Evolutionary conservation across 257 asterid species (phyloP), one percentile per base, ranked within the genome.

Genomic region (Verbena officinalis): DNA sequence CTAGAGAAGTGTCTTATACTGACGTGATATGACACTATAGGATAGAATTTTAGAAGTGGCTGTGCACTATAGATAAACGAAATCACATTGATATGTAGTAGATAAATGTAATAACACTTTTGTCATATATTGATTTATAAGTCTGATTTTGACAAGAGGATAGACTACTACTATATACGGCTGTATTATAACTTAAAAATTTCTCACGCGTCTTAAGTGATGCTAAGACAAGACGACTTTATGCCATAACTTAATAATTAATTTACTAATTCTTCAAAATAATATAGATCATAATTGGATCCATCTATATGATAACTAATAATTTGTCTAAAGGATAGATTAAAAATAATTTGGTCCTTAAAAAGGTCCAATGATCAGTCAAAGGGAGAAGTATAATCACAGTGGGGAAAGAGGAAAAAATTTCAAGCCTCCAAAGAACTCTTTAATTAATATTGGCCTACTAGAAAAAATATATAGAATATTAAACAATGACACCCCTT

Each of bases 321-420:
- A 1, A 20, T 33, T 19, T 64, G 40, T 53, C 59, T 3, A 24
- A 14, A 53, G 42, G 17, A 14, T 0, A 53, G 24, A 30, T 23
- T 10, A 23, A 13, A n/a, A 24, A 5, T 13, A 5, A 14, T 53
- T 27, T 13, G 39, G 39, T 7, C 24, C 2, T 51, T n/a, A 53
- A 52, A 53, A 52, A 13, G 22, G 22, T 14, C n/a, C 57, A 22
- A 51, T 23, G 21, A 51, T 16, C 3, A 16, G 19, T 59, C 49
- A 20, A 58, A 58, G 33, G 11, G 50, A 48, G 20, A 12, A 17
- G 13, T 13, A 40, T n/a, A n/a, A n/a, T 42, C 30, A 31, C 30
- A 20, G 59, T 65, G 77, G 69, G 77, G 67, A 65, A 65, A 40
- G 57, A 50, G 23, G 63, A 22, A 39, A 36, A 63, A 27, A 5